Conservation (phyloP, 192 early-diverging fungal genomes). For the Geranomyces michiganensis region DNA sequence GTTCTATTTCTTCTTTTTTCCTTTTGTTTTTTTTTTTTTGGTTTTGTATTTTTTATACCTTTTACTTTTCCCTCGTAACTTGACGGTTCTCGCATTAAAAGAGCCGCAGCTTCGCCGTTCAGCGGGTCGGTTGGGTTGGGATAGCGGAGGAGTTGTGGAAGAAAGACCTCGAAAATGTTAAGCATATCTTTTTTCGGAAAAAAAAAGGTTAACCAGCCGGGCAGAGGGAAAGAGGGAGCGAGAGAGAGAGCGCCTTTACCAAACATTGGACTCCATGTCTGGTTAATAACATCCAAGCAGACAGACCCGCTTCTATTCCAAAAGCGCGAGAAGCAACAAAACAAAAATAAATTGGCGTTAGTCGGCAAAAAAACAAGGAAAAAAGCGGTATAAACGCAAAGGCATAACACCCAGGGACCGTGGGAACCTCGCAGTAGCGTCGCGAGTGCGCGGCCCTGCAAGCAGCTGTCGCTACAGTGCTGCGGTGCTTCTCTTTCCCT, state of each 20-base stretch:
- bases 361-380: no score
- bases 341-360: no score
- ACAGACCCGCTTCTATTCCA: slow-evolving; percentile 89
- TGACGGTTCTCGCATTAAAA: slow-evolving; percentile 91
- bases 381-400: no score
- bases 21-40: no score
- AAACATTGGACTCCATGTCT: slow-evolving; percentile 99
- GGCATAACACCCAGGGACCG: no score
- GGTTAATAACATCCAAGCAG: slow-evolving; percentile 99
- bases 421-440: no score
- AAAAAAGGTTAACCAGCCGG: no score
- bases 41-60: slow-evolving; percentile 52
- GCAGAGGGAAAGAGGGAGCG: no score
- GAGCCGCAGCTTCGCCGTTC: slow-evolving; percentile 97
- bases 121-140: slow-evolving; percentile 99
- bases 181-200: slow-evolving; percentile 81
- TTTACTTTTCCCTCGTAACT: slow-evolving; percentile 93
- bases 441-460: no score
- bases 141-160: slow-evolving; percentile 96
- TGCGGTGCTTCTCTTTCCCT: no score
- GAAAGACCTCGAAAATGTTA: slow-evolving; percentile 98
- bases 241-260: slow-evolving; percentile 62
- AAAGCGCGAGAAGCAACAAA: background rate
- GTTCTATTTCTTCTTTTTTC: background rate
- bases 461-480: no score